phyloP scores from a whole-genome alignment of 371 early-diverging fungal genomes.

The Massospora cicadina region DNA sequence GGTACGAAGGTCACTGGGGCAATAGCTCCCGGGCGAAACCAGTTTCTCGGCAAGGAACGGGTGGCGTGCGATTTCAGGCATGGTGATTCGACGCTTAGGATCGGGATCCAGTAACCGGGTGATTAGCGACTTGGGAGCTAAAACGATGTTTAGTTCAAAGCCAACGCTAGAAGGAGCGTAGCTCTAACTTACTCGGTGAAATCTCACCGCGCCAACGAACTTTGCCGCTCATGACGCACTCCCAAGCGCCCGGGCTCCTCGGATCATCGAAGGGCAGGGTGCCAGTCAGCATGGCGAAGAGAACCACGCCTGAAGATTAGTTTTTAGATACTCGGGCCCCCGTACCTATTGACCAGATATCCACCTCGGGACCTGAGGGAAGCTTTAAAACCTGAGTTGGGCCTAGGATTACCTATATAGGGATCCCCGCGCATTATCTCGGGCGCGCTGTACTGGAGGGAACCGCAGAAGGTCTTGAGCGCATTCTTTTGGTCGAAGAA shows the following conservation, averaged over 20 bases:
- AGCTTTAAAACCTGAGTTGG: neutral
- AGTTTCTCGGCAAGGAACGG: conserved; percentile 4
- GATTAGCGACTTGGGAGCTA: conserved; percentile 1
- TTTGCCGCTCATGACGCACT: conserved; percentile 10
- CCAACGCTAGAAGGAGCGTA: neutral
- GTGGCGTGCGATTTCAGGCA: conserved; percentile 1
- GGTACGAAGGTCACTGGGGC: neutral
- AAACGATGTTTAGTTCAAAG: too few species aligned
- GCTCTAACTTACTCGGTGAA: neutral
- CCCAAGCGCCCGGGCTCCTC: conserved; percentile 11
- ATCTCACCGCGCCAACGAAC: neutral
- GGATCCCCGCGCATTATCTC: conserved; percentile 14
- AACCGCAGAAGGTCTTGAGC: conserved; percentile 12
- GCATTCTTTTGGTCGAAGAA: conserved; percentile 8
- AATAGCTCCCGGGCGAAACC: neutral
- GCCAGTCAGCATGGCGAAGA: conserved; percentile 13
- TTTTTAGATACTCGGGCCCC: neutral
- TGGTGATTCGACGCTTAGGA: conserved; percentile 8
- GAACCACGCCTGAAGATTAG: conserved; percentile 9
- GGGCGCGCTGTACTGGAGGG: conserved; percentile 12
- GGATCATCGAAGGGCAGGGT: conserved; percentile 13
- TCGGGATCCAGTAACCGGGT: conserved; percentile 5
- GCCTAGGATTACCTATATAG: conserved; percentile 9
- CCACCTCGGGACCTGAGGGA: conserved; percentile 12
- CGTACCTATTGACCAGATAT: conserved; percentile 13